These are phyloP conservation scores for Aureobasidium melanogenum DNA, from an alignment of 2,329 filamentous ascomycete genomes.

Conservation along the genomic window DNA sequence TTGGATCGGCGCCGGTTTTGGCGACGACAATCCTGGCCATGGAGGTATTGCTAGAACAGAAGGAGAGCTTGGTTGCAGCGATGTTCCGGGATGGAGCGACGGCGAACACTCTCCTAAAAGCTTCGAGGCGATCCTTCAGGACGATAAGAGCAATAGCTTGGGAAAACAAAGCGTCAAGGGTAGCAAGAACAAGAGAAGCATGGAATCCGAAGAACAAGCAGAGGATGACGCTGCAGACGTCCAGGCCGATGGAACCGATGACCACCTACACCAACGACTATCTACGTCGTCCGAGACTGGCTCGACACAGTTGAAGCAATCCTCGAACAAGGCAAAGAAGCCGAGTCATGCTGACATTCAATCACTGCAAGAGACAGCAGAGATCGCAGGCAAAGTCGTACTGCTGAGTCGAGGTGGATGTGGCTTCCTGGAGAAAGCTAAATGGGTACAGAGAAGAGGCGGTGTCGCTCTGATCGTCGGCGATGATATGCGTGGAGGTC, in stretches of 20 bases:
- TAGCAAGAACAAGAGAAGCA: constrained; percentile 19
- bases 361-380: constrained; percentile 79
- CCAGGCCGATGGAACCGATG: constrained; percentile 70
- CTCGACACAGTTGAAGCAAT: constrained; percentile 30
- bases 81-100: constrained; percentile 81
- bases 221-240: constrained; percentile 14
- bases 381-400: constrained; percentile 89
- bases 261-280: constrained; percentile 62
- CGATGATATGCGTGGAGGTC: constrained; percentile 81
- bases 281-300: constrained; percentile 34
- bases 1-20: constrained; percentile 89
- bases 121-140: constrained; percentile 24
- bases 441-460: constrained; percentile 89
- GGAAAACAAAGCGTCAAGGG: constrained; percentile 14
- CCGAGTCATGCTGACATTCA: constrained; percentile 74
- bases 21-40: constrained; percentile 61
- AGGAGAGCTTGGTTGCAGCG: constrained; percentile 88
- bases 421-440: constrained; percentile 92
- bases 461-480: constrained; percentile 87
- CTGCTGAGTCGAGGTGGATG: constrained; percentile 87
- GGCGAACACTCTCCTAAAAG: constrained; percentile 28
- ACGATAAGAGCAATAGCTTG: constrained; percentile 23
- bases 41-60: constrained; percentile 50
- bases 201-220: neutral
- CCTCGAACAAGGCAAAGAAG: constrained; percentile 26